Evolutionary conservation across 352 stramenopile species (phyloP).

Genomic region (Chloridella minuta): DNA sequence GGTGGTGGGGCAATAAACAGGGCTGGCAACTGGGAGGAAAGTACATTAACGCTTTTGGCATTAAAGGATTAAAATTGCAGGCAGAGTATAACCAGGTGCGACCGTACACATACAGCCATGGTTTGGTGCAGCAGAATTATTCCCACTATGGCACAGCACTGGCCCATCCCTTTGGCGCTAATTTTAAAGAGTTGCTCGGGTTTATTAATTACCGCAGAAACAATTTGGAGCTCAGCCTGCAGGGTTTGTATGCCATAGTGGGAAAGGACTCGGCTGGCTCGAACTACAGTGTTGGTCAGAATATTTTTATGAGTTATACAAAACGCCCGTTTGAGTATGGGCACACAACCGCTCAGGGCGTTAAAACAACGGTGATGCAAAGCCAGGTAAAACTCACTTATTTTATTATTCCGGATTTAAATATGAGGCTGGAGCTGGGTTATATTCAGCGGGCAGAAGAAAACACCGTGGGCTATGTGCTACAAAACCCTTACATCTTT

Average conservation of each 20-base stretch:
- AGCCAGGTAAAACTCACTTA: background rate
- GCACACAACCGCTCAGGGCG: background rate
- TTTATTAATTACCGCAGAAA: background rate
- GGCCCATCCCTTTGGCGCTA: background rate
- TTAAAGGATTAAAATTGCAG: background rate
- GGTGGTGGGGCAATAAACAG: background rate
- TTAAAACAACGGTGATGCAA: background rate
- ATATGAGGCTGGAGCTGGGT: background rate
- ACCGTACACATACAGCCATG: background rate
- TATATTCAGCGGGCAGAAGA: background rate
- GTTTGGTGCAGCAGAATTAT: background rate
- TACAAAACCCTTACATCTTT: background rate
- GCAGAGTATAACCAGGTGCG: background rate
- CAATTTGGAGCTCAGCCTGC: background rate
- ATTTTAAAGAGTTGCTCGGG: background rate
- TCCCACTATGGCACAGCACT: background rate
- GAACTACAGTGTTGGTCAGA: background rate
- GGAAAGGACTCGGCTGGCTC: background rate
- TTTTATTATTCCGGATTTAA: background rate
- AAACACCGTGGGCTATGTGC: background rate
- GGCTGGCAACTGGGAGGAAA: background rate
- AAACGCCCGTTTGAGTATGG: background rate
- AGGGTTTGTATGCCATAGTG: background rate
- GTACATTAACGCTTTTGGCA: constrained; percentile 1
- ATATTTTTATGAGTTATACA: background rate